Base-by-base conservation (phyloP, 78 protist species). In the Emiliania huxleyi region DNA sequence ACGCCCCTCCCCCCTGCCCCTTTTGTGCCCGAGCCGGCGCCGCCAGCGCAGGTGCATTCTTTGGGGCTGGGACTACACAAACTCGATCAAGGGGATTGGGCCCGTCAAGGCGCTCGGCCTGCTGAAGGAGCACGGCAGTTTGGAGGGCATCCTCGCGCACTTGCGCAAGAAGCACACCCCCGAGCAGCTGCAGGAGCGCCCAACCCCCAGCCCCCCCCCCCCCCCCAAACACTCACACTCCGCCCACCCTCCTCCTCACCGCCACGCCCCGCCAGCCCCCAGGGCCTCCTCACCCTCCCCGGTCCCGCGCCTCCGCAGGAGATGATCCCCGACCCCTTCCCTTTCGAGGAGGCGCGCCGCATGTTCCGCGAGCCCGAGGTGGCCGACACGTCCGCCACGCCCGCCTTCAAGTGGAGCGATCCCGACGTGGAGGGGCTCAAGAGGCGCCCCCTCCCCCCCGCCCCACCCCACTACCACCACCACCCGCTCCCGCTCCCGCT, bases 31-130 rank as follows among this genome's bases (percentile, higher is more conserved):
- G n/a, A n/a, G n/a, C n/a, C n/a, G n/a, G n/a, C n/a, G n/a, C n/a
- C n/a, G n/a, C n/a, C n/a, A n/a, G n/a, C n/a, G n/a, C n/a, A n/a
- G n/a, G n/a, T 98, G 99, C 69, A 99, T 99, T 35, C 48, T 95
- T 2, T 94, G 94, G 62, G 96, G 96, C 37, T 95, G 95, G 18
- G 96, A 95, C 73, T 95, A 93, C 81, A 33, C 44, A 2, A n/a
- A 35, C 26, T 43, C 77, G 33, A 90, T 95, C 88, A 62, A 69
- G 56, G 95, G 95, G 19, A 52, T 95, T 35, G 96, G 96, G 1
- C 45, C 37, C 37, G 56, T 90, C 44, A 87, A 55, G 1, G 96
- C 96, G 15, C 49, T 84, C 46, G 11, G 42, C 25, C 62, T 89
- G 18, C 81, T 95, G 49, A 33, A 23, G 45, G 91, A 90, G 62